A percentile compares a stretch with the other conserved stretches of the same genome.
phyloP scores from a whole-genome alignment of 331 rosid genomes.

The Malus hybrid region DNA sequence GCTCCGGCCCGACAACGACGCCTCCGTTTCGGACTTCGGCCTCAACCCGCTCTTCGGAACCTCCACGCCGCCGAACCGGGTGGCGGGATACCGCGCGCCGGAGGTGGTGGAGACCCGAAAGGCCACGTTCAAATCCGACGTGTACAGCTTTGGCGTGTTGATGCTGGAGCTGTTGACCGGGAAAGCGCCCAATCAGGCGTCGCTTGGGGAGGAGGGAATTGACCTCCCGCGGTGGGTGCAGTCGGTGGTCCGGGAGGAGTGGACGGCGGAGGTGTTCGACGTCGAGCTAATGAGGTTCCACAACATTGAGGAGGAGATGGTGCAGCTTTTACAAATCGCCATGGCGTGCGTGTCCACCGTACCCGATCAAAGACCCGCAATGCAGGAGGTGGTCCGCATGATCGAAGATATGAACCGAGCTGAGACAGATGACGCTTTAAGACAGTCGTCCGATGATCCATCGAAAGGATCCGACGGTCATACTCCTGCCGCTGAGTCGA shows the following conservation, averaged over 20 bases:
- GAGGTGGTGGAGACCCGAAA: slow-evolving; percentile 70
- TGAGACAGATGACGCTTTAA: slow-evolving; percentile 68
- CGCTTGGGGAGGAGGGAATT: slow-evolving; percentile 87
- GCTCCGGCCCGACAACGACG: slow-evolving; percentile 59
- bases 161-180: slow-evolving; percentile 81
- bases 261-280: slow-evolving; percentile 98
- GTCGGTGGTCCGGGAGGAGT: slow-evolving; percentile 24
- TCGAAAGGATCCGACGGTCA: slow-evolving; percentile 82
- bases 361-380: slow-evolving; percentile 78
- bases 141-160: slow-evolving; percentile 86
- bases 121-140: slow-evolving; percentile 76
- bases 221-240: slow-evolving; percentile 97
- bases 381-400: slow-evolving; percentile 79
- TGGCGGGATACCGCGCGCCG: slow-evolving; percentile 87
- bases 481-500: slow-evolving; percentile 53
- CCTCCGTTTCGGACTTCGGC: slow-evolving; percentile 66
- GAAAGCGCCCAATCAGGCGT: slow-evolving; percentile 89
- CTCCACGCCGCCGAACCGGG: slow-evolving; percentile 52
- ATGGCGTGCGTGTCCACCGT: slow-evolving; percentile 88
- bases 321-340: slow-evolving; percentile 79
- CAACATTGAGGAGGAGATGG: slow-evolving; percentile 96
- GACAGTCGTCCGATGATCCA: slow-evolving; percentile 85
- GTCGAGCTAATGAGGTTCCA: slow-evolving; percentile 75
- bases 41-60: slow-evolving; percentile 59
- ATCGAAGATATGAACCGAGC: slow-evolving; percentile 74